phyloP scores from a whole-genome alignment of 768 basidiomycete genomes.

The Tricholoma flavovirens region DNA sequence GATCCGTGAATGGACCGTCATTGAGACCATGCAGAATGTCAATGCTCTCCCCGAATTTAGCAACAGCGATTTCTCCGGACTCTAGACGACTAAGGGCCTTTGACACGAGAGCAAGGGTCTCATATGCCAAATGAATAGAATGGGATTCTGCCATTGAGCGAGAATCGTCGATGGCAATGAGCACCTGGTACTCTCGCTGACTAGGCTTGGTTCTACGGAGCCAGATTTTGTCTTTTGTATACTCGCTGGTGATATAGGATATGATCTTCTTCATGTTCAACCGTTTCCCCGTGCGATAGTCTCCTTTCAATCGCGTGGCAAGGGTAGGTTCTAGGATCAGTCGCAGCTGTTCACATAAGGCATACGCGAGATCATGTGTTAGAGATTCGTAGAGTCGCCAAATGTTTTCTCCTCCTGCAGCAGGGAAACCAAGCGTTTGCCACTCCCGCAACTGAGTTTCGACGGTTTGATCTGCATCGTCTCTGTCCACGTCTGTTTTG shows the following conservation, averaged over 20 bases:
- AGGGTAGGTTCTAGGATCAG: conserved; percentile 94
- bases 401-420: conserved; percentile 58
- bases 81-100: conserved; percentile 89
- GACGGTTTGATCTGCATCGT: conserved; percentile 27
- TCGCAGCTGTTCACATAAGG: conserved; percentile 92
- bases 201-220: conserved; percentile 90
- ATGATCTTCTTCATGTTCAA: conserved; percentile 99
- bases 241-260: conserved; percentile 96
- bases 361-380: conserved; percentile 86
- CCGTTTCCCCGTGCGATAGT: conserved; percentile 95
- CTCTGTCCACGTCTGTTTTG: conserved; percentile 29
- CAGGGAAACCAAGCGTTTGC: conserved; percentile 54
- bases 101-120: conserved; percentile 87
- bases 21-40: conserved; percentile 88
- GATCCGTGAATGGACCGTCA: conserved; percentile 74
- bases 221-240: conserved; percentile 99
- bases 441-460: conserved; percentile 54
- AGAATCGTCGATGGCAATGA: conserved; percentile 93
- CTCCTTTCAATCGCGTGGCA: conserved; percentile 90
- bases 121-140: conserved; percentile 88
- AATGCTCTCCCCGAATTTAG: conserved; percentile 82
- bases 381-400: conserved; percentile 91
- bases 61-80: conserved; percentile 90
- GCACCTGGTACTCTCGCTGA: conserved; percentile 91
- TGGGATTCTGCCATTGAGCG: conserved; percentile 94